Percentiles rank a stretch among this genome's conserved stretches.
Evolutionary conservation across 2,329 filamentous ascomycete genomes (phyloP).

Genomic region (Cladosporium austrohemisphaericum): DNA sequence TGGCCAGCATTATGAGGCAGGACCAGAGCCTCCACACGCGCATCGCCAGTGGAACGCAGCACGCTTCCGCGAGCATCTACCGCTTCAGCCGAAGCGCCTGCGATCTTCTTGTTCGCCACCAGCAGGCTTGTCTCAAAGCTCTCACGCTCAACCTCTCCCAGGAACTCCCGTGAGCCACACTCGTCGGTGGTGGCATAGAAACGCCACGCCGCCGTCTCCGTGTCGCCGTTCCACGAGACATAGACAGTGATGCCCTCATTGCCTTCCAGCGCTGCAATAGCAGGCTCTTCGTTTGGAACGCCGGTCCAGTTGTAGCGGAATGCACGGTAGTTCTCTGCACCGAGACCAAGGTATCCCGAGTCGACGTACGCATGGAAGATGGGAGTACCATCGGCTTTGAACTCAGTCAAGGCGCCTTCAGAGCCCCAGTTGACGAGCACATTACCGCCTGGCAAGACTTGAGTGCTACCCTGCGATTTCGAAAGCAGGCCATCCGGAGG

Average conservation of each 20-base stretch:
- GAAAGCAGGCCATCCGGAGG: constrained; percentile 35
- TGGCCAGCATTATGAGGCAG: not conserved
- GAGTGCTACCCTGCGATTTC: constrained; percentile 47
- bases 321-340: constrained; percentile 44
- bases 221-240: constrained; percentile 48
- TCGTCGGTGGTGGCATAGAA: constrained; percentile 36
- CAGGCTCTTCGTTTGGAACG: constrained; percentile 30
- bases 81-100: constrained; percentile 1
- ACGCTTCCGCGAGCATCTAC: constrained; percentile 4
- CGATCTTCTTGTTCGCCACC: not conserved
- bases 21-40: not conserved
- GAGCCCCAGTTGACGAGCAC: constrained; percentile 53
- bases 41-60: not conserved
- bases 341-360: constrained; percentile 3
- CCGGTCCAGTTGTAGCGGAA: constrained; percentile 49
- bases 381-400: constrained; percentile 40
- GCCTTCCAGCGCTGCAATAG: constrained; percentile 26
- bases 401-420: constrained; percentile 32
- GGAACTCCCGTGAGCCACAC: constrained; percentile 1
- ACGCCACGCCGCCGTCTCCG: constrained; percentile 41
- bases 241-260: constrained; percentile 36
- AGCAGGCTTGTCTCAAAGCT: constrained; percentile 17
- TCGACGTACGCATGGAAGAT: constrained; percentile 49
- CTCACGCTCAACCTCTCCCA: constrained; percentile 14
- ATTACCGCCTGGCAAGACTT: constrained; percentile 49